Base-by-base conservation (phyloP, 345 rosid species). In the Mangifera indica region DNA sequence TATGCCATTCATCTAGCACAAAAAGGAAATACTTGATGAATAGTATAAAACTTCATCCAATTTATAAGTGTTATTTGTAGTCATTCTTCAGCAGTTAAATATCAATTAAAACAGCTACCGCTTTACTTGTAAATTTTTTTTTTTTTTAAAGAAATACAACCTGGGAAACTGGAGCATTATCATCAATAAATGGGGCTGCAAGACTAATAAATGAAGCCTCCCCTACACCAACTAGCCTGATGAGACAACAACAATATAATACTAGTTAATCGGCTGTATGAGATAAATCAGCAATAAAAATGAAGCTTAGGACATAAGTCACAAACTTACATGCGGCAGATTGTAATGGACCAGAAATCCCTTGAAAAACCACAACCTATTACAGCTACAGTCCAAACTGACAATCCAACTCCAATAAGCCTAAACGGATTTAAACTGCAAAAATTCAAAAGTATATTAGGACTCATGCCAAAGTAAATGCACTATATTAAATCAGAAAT, bases 121-220 rank as follows among this genome's bases (percentile, higher is more conserved):
- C 18, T 46, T 29, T 1, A n/a, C n/a, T n/a, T 7, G 18, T 58
- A 59, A 58, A 25, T 45, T 45, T 44, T 59, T 3, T n/a, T 29
- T 29, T 29, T n/a, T n/a, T n/a, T n/a, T n/a, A 68, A 48, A 48
- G 59, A 51, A 72, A 60, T n/a, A 65, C 58, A 72, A 94, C 98
- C 98, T 94, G 86, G 55, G 82, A 69, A 34, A 53, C 83, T 32
- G 98, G 98, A 62, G 98, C 98, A 77, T 89, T 92, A 72, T 94
- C 98, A 75, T 94, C 98, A 37, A 94, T 94, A 76, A 90, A 94
- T 25, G 98, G 98, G 29, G 98, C 98, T 24, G 98, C 98, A 3
- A 94, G 96, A 80, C 98, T 94, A 71, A 94, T 86, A 75, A 94
- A 94, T 59, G 98, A 94, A 74, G 98, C 98, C 76, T 94, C 98